A percentile compares a stretch with the other conserved stretches of the same genome.
Evolutionary conservation across 2,329 filamentous ascomycete species (phyloP).

Genomic region (Ophiostoma pallidulum): DNA sequence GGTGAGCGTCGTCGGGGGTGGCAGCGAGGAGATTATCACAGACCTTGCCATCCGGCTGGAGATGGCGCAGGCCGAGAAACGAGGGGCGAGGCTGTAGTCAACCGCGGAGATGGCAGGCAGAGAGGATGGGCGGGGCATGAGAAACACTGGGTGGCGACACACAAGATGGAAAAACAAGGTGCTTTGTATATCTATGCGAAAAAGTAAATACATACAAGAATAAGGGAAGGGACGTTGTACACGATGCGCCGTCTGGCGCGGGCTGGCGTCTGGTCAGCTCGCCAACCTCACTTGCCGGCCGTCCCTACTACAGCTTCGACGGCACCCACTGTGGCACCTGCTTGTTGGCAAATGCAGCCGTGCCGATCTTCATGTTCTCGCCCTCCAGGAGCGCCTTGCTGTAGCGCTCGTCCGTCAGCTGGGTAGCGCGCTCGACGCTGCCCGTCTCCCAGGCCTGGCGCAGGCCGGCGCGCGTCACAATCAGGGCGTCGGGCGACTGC

Average conservation of each 20-base stretch:
- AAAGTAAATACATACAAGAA: no score
- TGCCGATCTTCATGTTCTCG: constrained; percentile 21
- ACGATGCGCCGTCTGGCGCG: no score
- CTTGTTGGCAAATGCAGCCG: constrained; percentile 21
- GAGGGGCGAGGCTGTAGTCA: constrained; percentile 15
- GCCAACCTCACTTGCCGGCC: no score
- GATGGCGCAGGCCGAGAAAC: constrained; percentile 8
- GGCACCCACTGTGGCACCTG: constrained; percentile 18
- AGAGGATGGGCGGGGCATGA: no score
- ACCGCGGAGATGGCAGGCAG: no score
- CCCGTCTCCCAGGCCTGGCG: constrained; percentile 59
- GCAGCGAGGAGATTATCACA: constrained; percentile 45
- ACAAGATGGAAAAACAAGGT: no score
- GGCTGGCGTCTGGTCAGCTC: no score
- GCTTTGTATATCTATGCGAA: background rate
- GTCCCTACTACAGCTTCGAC: constrained; percentile 18
- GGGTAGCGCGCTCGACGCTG: constrained; percentile 20
- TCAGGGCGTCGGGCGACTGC: constrained; percentile 66
- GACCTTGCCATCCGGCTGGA: constrained; percentile 44
- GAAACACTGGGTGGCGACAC: no score
- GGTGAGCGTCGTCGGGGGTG: constrained; percentile 43
- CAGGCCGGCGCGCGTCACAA: constrained; percentile 62
- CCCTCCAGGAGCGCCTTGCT: constrained; percentile 17
- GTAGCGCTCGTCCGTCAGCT: constrained; percentile 19
- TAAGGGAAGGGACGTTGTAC: no score